Evolutionary conservation across 257 asterid genomes (phyloP).

Genomic region (Coffea canephora): DNA sequence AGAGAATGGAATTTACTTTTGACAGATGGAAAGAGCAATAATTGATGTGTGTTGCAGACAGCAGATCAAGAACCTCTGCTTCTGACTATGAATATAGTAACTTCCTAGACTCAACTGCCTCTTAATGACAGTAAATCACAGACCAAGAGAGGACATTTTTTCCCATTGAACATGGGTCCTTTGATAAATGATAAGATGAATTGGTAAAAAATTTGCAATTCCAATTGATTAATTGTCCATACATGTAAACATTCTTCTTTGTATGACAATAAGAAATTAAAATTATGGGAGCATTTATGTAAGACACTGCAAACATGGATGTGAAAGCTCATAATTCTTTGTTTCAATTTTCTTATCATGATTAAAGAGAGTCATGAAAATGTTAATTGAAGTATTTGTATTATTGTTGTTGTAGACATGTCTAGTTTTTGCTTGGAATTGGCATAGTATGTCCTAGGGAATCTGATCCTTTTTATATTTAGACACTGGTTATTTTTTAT

Average conservation of each 20-base stretch:
- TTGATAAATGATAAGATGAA: neutral
- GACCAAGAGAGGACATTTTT: neutral
- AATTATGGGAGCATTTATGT: neutral
- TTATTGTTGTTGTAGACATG: neutral
- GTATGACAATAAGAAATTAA: neutral
- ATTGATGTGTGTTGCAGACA: neutral
- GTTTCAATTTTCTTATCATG: neutral
- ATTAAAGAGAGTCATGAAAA: neutral
- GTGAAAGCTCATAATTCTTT: neutral
- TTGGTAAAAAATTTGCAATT: neutral
- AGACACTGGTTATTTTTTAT: neutral
- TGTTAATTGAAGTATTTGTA: neutral
- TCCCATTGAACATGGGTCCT: neutral
- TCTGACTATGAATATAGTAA: neutral
- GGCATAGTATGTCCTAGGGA: neutral
- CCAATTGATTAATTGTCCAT: neutral
- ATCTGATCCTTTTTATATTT: neutral
- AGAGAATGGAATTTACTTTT: neutral
- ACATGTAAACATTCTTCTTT: neutral
- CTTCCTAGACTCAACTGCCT: neutral
- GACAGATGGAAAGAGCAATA: neutral
- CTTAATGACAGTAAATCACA: neutral
- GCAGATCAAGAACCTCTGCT: neutral
- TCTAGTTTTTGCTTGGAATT: neutral
- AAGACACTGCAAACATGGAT: neutral